Conservation (phyloP, 805 yeast genomes). For the Lachancea quebecensis region DNA sequence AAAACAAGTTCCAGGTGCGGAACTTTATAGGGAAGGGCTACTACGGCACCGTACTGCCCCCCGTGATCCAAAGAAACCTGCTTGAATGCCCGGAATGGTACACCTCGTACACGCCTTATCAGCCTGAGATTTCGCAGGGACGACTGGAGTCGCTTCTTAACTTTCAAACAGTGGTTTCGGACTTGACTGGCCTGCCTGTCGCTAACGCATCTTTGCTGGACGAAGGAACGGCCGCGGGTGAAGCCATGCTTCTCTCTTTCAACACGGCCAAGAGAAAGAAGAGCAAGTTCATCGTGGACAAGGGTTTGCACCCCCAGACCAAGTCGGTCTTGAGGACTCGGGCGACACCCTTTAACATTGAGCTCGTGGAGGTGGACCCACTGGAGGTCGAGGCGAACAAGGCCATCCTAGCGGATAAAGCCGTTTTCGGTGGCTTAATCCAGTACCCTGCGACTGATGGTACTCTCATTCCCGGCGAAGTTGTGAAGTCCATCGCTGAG, state of each 20-base stretch:
- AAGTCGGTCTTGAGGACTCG: slow-evolving; percentile 70
- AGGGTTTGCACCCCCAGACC: slow-evolving; percentile 78
- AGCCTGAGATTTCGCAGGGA: slow-evolving; percentile 97
- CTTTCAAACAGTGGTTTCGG: slow-evolving; percentile 86
- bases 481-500: slow-evolving; percentile 51
- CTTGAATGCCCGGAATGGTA: slow-evolving; percentile 97
- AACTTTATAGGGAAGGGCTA: slow-evolving; percentile 92
- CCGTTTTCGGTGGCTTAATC: slow-evolving; percentile 72
- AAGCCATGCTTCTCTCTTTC: slow-evolving; percentile 84
- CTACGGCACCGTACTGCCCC: slow-evolving; percentile 82
- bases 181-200: slow-evolving; percentile 88
- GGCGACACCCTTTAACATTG: slow-evolving; percentile 66
- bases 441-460: slow-evolving; percentile 94
- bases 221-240: slow-evolving; percentile 97
- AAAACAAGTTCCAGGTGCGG: slow-evolving; percentile 59
- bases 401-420: slow-evolving; percentile 30
- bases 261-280: slow-evolving; percentile 63
- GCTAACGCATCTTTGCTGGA: slow-evolving; percentile 93
- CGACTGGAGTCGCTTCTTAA: slow-evolving; percentile 84
- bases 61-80: slow-evolving; percentile 87
- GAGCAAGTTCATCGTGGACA: slow-evolving; percentile 62
- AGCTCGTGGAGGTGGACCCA: slow-evolving; percentile 52
- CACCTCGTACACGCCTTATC: slow-evolving; percentile 97
- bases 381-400: slow-evolving; percentile 35
- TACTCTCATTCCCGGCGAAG: slow-evolving; percentile 41